Evolutionary conservation across 345 rosid species (phyloP).

Genomic region (Limnanthes douglasii): DNA sequence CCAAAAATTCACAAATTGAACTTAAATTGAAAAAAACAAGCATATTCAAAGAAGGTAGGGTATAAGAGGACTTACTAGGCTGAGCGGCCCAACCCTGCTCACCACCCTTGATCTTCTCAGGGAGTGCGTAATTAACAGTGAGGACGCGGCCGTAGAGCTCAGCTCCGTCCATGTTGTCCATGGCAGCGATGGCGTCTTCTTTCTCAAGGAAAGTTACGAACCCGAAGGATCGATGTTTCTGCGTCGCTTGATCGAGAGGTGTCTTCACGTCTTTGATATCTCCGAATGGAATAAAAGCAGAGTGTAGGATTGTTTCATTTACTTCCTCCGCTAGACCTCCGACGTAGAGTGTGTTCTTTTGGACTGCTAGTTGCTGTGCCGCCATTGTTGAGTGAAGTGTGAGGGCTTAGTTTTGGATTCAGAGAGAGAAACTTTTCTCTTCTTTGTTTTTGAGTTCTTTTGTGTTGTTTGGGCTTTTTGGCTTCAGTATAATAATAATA

Average conservation of each 20-base stretch:
- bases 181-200: constrained; percentile 84
- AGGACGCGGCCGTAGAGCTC: constrained; percentile 98
- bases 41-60: background rate
- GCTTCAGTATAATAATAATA: too few species aligned
- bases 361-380: constrained; percentile 48
- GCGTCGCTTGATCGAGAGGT: constrained; percentile 93
- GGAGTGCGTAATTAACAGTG: constrained; percentile 92
- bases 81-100: constrained; percentile 99
- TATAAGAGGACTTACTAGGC: constrained; percentile 46
- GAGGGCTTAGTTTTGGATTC: too few species aligned
- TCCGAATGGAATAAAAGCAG: constrained; percentile 93
- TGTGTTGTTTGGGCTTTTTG: too few species aligned
- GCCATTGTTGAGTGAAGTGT: constrained; percentile 10
- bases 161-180: constrained; percentile 98
- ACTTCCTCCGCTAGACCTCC: constrained; percentile 98
- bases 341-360: constrained; percentile 92
- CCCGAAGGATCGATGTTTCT: constrained; percentile 95
- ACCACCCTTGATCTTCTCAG: constrained; percentile 95
- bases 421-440: too few species aligned
- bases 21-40: background rate
- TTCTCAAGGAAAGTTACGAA: constrained; percentile 85
- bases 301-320: constrained; percentile 82
- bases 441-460: too few species aligned
- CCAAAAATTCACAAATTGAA: too few species aligned
- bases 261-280: constrained; percentile 97